Evolutionary conservation across 441 rosid genomes (phyloP), one percentile per base, ranked within the genome.

Genomic region (Pelargonium citronellum): DNA sequence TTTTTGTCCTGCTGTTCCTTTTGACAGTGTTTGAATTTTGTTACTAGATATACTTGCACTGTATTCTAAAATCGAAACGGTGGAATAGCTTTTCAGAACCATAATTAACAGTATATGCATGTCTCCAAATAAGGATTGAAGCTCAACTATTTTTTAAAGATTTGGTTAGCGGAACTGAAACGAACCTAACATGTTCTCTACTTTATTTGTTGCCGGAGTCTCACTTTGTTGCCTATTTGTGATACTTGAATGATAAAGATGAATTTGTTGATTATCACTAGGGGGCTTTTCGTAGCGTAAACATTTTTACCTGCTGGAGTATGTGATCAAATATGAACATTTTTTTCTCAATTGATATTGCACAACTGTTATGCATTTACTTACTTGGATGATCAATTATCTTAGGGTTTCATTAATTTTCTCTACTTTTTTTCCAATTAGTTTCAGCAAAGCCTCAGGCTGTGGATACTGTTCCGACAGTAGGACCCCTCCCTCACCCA

Each of bases 401-500:
- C 13, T 73, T 34, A 7, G 66, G 65, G 64, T 47, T 15, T 58
- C 30, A 62, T 66, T 73, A 27, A 8, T 15, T 44, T 49, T 22
- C 13, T 27, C 57, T 57, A 3, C 51, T 49, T 7, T 43, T 63
- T 27, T 69, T 66, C 39, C 5, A 34, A 34, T 51, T n/a, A 51
- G 58, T 53, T 67, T 11, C 90, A 89, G 99, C 69, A 77, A 94
- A 90, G 79, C 87, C 87, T 13, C 82, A 80, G 78, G 77, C 77
- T 67, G 69, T 73, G 30, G 89, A 87, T 41, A 74, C 85, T 7
- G 82, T 69, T 82, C 78, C 86, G 12, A 71, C 66, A 8, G 83
- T 77, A 61, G 95, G 87, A 44, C 83, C 97, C 66, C 83, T 91
- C 75, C 87, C 95, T 63, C 92, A 86, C 72, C 97, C 96, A 73